phyloP scores from a whole-genome alignment of 140 eudicot species.

The Oenanthe javanica region DNA sequence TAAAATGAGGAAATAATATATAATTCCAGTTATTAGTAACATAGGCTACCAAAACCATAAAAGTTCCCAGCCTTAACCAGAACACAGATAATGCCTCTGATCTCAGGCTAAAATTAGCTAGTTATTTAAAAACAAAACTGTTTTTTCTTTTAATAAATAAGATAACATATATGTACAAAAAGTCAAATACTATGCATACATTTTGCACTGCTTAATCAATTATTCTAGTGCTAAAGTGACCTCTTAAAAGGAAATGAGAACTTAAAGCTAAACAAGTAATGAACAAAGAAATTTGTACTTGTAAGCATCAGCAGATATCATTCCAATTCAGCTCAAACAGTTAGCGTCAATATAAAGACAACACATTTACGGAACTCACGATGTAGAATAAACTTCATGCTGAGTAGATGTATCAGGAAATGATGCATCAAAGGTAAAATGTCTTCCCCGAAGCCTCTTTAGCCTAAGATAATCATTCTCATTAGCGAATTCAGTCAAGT shows the following conservation, averaged over 20 bases:
- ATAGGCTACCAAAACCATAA: not conserved
- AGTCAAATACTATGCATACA: not conserved
- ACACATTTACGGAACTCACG: slow-evolving; percentile 40
- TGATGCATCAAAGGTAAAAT: slow-evolving; percentile 76
- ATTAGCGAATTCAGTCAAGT: slow-evolving; percentile 63
- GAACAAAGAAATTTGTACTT: not conserved
- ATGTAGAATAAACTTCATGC: slow-evolving; percentile 62
- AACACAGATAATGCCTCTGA: not conserved
- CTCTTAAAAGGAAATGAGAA: not conserved
- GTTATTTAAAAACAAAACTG: not conserved
- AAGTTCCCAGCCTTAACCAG: not conserved
- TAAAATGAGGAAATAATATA: not conserved
- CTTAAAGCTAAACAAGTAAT: not conserved
- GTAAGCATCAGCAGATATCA: not conserved
- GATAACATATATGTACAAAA: not conserved
- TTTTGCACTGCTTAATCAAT: not conserved
- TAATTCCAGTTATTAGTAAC: not conserved
- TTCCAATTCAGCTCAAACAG: not conserved
- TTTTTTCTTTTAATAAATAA: not conserved
- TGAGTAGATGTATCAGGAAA: slow-evolving; percentile 76
- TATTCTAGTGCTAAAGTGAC: not conserved
- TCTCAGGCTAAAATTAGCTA: not conserved
- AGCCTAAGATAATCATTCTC: slow-evolving; percentile 76
- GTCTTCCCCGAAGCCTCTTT: slow-evolving; percentile 73
- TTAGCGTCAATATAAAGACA: not conserved